Percentiles rank a stretch among this genome's conserved stretches.
phyloP scores from a whole-genome alignment of 2,329 filamentous ascomycete species.

The Fusarium fujikuroi region DNA sequence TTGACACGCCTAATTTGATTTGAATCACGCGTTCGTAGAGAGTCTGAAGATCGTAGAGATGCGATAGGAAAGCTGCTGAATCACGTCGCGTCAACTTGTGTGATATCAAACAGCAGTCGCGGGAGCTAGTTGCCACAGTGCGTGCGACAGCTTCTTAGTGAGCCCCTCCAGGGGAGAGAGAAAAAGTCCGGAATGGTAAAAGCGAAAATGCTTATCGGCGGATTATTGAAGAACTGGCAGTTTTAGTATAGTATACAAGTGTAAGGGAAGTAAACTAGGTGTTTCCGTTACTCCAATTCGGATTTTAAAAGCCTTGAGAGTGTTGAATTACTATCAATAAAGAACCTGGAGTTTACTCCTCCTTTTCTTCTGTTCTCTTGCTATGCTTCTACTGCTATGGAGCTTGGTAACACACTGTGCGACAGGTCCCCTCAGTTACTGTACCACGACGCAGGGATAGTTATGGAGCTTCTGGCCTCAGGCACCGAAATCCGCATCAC shows the following conservation, averaged over 20 bases:
- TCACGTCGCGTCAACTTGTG: constrained; percentile 42
- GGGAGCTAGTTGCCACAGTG: constrained; percentile 45
- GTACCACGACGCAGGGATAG: constrained; percentile 32
- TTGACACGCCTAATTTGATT: not conserved
- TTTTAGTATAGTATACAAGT: not conserved
- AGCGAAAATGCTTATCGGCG: not conserved
- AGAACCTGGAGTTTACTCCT: not conserved
- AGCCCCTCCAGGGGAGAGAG: not conserved
- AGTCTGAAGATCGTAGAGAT: constrained; percentile 8
- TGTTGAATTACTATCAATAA: not conserved
- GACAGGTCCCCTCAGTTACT: not conserved
- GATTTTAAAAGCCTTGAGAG: not conserved
- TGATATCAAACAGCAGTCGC: constrained; percentile 41
- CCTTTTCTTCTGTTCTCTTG: not conserved
- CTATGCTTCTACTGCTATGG: not conserved
- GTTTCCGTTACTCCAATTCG: not conserved
- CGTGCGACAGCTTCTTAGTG: constrained; percentile 36
- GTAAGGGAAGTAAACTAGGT: not conserved
- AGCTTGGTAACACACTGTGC: constrained; percentile 17
- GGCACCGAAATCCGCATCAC: constrained; percentile 40
- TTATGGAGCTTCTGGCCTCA: constrained; percentile 34
- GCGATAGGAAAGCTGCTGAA: constrained; percentile 20
- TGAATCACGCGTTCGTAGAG: constrained; percentile 21
- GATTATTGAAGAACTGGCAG: too few relatives aligned
- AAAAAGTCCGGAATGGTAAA: not conserved